Evolutionary conservation across 1,284 basidiomycete species (phyloP), one percentile per base, ranked within the genome.

Genomic region (Cryptococcus neoformans): DNA sequence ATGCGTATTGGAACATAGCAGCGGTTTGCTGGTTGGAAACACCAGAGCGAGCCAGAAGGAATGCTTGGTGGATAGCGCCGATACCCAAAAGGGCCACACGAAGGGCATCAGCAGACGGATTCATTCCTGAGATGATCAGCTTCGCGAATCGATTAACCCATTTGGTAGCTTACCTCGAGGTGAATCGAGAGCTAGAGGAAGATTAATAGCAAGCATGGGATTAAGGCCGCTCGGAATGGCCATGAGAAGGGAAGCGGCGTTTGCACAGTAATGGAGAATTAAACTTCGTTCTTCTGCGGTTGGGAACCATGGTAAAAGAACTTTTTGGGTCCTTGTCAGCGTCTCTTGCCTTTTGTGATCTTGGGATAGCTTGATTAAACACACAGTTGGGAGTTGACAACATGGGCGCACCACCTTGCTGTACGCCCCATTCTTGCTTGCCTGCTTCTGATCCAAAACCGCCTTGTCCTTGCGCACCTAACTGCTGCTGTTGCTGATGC

Each of bases 211-310:
- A 17, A 79, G 70, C 66, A 80, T 77, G 2, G 78, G 78, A 59
- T 80, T 80, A 47, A 78, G 65, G 39, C 71, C 74, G 45, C 68
- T 65, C 6, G 76, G 78, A 21, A 80, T 75, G 47, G 78, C 78
- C 76, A 79, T 80, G 72, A 78, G 79, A 45, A 80, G 67, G 37
- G 74, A 70, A 14, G 77, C 75, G 28, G 74, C 75, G 51, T 77
- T 75, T 39, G 73, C 74, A 58, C 73, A 75, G 51, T 74, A 77
- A 57, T 75, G 75, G 14, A 77, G 58, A 51, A 75, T 75, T 21
- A 75, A 58, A 57, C 71, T 72, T 50, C 74, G 62, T 57, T 77
- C 75, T 52, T 75, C 70, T n/a, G 69, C 63, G 0, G 75, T 75
- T 7, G 74, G 73, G 58, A 77, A 77, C 73, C 74, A 77, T 0